Evolutionary conservation across 306 rosid species (phyloP).

Genomic region (Malus asiatica): DNA sequence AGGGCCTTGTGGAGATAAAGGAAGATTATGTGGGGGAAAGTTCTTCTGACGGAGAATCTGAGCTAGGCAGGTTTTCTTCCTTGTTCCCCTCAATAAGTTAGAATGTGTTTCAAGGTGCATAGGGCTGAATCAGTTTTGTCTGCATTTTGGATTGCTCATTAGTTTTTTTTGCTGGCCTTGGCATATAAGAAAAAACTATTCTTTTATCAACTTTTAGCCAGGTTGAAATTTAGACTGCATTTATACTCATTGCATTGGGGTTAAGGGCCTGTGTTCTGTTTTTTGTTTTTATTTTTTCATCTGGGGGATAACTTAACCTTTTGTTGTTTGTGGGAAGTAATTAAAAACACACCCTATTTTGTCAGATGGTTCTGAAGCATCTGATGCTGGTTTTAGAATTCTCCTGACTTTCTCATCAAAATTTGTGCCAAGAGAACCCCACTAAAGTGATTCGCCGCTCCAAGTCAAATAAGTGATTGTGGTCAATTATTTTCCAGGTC

Average conservation of each 20-base stretch:
- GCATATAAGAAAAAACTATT: background rate
- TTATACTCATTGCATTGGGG: too few species aligned
- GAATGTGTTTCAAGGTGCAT: too few species aligned
- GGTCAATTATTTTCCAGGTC: constrained; percentile 31
- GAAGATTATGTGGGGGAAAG: constrained; percentile 69
- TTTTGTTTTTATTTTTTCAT: background rate
- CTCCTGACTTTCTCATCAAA: too few species aligned
- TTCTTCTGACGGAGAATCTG: constrained; percentile 24
- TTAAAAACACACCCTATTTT: too few species aligned
- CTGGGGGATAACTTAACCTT: background rate
- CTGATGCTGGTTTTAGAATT: too few species aligned
- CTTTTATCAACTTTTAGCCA: background rate
- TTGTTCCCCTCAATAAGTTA: background rate
- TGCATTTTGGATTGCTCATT: too few species aligned
- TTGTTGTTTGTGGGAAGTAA: background rate
- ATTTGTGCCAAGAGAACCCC: too few species aligned
- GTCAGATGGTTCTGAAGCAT: too few species aligned
- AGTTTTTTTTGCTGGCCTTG: background rate
- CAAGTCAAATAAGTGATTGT: background rate
- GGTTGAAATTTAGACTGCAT: background rate
- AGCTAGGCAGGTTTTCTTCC: constrained; percentile 43
- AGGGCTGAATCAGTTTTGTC: too few species aligned
- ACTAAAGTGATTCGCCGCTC: too few species aligned
- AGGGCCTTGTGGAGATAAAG: constrained; percentile 68
- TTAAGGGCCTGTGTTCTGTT: background rate